Conservation (phyloP, 495 filamentous ascomycete genomes). For the Hypoxylon intermedium region DNA sequence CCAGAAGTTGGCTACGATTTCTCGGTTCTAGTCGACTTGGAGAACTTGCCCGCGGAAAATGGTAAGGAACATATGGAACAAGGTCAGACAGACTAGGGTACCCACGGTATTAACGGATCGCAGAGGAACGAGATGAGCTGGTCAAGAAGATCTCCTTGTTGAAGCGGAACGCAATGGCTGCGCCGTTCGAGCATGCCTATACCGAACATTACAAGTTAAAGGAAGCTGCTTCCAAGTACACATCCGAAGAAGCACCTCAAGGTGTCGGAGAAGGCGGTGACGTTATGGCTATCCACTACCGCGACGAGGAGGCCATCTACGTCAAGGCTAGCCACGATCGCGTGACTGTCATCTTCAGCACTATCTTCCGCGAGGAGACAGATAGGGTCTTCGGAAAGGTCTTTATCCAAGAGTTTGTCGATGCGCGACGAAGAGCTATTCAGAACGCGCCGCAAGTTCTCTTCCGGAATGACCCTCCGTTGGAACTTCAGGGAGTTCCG, state of each 20-base stretch:
- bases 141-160: slow-evolving; percentile 84
- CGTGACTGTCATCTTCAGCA: slow-evolving; percentile 99
- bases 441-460: slow-evolving; percentile 99
- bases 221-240: slow-evolving; percentile 88
- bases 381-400: slow-evolving; percentile 97
- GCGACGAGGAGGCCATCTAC: slow-evolving; percentile 99
- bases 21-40: slow-evolving; percentile 85
- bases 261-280: slow-evolving; percentile 87
- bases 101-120: slow-evolving; percentile 25
- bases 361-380: slow-evolving; percentile 95
- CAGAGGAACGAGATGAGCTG: slow-evolving; percentile 82
- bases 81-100: too few species aligned
- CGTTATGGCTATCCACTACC: slow-evolving; percentile 95
- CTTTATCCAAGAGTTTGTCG: slow-evolving; percentile 93
- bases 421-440: slow-evolving; percentile 89
- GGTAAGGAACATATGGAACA: slow-evolving; percentile 52
- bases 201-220: slow-evolving; percentile 85
- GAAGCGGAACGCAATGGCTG: slow-evolving; percentile 98
- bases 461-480: slow-evolving; percentile 90
- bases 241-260: slow-evolving; percentile 87
- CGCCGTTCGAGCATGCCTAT: slow-evolving; percentile 95
- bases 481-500: slow-evolving; percentile 86
- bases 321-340: slow-evolving; percentile 96
- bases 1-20: slow-evolving; percentile 95
- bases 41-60: slow-evolving; percentile 79